Evolutionary conservation across 139 green algal species (phyloP).

Genomic region (Yamagishiella unicocca): DNA sequence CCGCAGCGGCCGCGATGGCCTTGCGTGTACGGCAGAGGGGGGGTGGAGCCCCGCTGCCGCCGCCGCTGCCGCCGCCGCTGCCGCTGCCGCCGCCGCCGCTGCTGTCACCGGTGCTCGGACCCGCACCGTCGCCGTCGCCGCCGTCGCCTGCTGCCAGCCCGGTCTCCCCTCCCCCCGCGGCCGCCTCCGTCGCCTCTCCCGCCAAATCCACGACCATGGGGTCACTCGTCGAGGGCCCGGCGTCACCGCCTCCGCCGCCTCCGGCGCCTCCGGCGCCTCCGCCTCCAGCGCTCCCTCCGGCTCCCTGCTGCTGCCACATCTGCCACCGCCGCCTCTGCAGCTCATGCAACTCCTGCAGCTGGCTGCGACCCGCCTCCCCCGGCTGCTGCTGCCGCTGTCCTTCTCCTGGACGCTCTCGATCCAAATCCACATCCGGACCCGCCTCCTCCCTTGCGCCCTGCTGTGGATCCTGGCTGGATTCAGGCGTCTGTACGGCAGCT

Average conservation of each 20-base stretch:
- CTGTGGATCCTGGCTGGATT: too few species aligned
- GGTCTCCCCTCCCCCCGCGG: too few species aligned
- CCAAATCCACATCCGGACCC: background rate
- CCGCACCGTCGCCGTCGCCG: background rate
- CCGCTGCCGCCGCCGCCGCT: background rate
- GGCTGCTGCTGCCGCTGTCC: background rate
- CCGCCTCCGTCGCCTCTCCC: background rate
- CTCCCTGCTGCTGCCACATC: constrained; percentile 38
- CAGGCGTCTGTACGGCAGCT: too few species aligned
- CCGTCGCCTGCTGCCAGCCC: background rate
- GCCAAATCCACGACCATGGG: background rate
- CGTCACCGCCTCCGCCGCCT: background rate
- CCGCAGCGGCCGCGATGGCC: background rate
- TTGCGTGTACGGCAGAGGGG: background rate
- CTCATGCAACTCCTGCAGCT: background rate
- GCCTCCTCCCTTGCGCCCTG: background rate
- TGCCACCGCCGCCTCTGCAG: constrained; percentile 22
- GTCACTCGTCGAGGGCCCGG: background rate
- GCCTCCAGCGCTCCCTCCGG: background rate
- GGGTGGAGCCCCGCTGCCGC: background rate
- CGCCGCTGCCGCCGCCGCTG: background rate
- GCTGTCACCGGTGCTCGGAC: background rate
- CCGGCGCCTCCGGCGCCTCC: background rate
- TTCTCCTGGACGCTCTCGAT: background rate
- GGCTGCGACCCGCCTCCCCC: background rate